Conservation (phyloP, 495 filamentous ascomycete species). For the Penicillium simplicissimum region DNA sequence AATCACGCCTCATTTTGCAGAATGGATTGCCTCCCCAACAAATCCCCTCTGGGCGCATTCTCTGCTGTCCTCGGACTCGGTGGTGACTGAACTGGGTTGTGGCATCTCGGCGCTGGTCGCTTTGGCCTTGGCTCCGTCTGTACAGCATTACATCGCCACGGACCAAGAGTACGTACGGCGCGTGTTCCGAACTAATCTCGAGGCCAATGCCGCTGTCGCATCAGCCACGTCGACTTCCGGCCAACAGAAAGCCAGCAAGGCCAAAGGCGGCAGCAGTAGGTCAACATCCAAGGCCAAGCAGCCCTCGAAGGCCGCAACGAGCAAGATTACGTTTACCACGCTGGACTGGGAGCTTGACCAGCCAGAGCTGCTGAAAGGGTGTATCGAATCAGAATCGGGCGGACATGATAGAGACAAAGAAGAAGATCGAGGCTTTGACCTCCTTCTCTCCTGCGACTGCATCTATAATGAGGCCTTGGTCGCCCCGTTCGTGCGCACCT, state of each 20-base stretch:
- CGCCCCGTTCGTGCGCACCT: slow-evolving; percentile 78
- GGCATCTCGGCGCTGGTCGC: slow-evolving; percentile 80
- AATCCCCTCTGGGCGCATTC: slow-evolving; percentile 64
- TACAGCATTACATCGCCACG: slow-evolving; percentile 73
- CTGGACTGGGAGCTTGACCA: slow-evolving; percentile 50
- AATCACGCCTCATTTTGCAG: slow-evolving; percentile 81
- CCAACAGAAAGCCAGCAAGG: neutral
- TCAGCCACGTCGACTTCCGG: neutral
- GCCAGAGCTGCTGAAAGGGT: slow-evolving; percentile 33
- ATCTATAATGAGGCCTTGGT: slow-evolving; percentile 89
- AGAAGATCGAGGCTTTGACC: slow-evolving; percentile 47
- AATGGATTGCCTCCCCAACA: slow-evolving; percentile 67
- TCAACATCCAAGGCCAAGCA: slow-evolving; percentile 27
- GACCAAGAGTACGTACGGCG: slow-evolving; percentile 85
- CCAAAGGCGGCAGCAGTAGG: slow-evolving; percentile 19
- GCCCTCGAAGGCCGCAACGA: neutral
- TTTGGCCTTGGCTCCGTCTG: slow-evolving; percentile 58
- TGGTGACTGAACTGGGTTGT: slow-evolving; percentile 80
- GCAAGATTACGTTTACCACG: slow-evolving; percentile 44
- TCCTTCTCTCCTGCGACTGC: slow-evolving; percentile 80
- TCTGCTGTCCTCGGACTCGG: slow-evolving; percentile 56
- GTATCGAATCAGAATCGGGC: slow-evolving; percentile 17
- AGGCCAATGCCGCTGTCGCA: slow-evolving; percentile 51
- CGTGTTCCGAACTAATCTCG: slow-evolving; percentile 72
- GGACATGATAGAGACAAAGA: slow-evolving; percentile 7